These are phyloP conservation scores for Linnemannia elongata DNA, from an alignment of 192 early-diverging fungal species.

Conservation along the genomic window DNA sequence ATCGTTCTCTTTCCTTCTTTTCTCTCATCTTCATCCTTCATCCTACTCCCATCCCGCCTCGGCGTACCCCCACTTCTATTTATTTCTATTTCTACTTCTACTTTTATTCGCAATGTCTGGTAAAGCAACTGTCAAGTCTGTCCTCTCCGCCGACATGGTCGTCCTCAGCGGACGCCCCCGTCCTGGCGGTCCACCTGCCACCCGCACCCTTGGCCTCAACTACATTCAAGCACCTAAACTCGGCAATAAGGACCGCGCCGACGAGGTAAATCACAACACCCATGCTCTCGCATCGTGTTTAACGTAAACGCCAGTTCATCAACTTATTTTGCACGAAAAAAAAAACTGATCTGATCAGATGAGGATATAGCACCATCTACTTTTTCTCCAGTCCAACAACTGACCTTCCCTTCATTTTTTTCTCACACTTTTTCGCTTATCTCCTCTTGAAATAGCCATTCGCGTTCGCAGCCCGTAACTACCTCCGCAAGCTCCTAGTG, in stretches of 20 bases:
- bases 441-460: conserved; percentile 68
- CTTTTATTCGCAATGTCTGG: conserved; percentile 55
- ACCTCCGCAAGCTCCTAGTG: conserved; percentile 84
- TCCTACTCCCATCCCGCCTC: background rate
- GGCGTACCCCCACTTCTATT: conserved; percentile 6
- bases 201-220: conserved; percentile 85
- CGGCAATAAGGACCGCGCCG: conserved; percentile 83
- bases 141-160: conserved; percentile 93
- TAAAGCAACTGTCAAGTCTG: conserved; percentile 87
- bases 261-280: conserved; percentile 78
- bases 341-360: conserved; percentile 37
- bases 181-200: conserved; percentile 85
- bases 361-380: conserved; percentile 4
- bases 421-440: conserved; percentile 5
- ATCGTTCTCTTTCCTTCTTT: background rate
- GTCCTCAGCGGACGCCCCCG: conserved; percentile 86
- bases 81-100: conserved; percentile 12
- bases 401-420: background rate
- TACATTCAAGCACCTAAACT: conserved; percentile 89
- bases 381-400: background rate
- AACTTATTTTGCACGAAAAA: too few relatives aligned
- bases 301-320: background rate
- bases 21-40: conserved; percentile 14
- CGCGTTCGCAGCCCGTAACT: conserved; percentile 92
- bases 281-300: background rate